phyloP scores from a whole-genome alignment of 257 asterid genomes.

The Voacanga thouarsii region DNA sequence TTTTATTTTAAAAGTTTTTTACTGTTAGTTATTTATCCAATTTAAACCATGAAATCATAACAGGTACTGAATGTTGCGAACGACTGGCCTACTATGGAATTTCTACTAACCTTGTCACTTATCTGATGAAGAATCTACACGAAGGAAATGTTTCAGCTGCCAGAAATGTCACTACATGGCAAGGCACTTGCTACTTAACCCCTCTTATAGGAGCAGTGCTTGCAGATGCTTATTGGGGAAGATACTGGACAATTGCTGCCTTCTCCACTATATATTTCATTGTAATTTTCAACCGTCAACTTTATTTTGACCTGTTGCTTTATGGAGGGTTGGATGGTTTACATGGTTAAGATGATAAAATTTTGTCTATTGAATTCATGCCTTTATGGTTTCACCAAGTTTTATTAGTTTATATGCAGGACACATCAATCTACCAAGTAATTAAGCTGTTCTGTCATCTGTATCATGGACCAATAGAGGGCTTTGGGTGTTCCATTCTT shows the following conservation, averaged over 20 bases:
- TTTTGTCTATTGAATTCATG: neutral
- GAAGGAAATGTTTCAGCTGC: conserved; percentile 97
- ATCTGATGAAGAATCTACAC: conserved; percentile 75
- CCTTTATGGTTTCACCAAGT: neutral
- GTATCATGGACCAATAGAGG: neutral
- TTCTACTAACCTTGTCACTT: conserved; percentile 85
- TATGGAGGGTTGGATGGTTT: conserved; percentile 3
- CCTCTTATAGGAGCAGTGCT: conserved; percentile 92
- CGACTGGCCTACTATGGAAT: conserved; percentile 97
- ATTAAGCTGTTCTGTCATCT: neutral
- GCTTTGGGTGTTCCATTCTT: neutral
- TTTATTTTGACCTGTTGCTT: neutral
- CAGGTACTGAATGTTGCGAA: conserved; percentile 98
- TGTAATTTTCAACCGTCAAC: conserved; percentile 27
- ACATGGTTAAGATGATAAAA: neutral
- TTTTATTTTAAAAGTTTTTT: neutral
- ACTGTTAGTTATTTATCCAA: conserved; percentile 9
- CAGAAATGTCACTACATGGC: conserved; percentile 93
- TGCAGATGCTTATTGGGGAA: conserved; percentile 98
- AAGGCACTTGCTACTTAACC: conserved; percentile 92
- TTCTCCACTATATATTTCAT: conserved; percentile 88
- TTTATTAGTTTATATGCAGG: neutral
- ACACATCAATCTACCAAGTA: neutral
- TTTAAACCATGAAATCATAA: conserved; percentile 24
- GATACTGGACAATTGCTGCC: conserved; percentile 98